Evolutionary conservation across 176 grass and related monocot genomes (phyloP), one percentile per base, ranked within the genome.

Genomic region (Rhipidocladum racemiflorum): DNA sequence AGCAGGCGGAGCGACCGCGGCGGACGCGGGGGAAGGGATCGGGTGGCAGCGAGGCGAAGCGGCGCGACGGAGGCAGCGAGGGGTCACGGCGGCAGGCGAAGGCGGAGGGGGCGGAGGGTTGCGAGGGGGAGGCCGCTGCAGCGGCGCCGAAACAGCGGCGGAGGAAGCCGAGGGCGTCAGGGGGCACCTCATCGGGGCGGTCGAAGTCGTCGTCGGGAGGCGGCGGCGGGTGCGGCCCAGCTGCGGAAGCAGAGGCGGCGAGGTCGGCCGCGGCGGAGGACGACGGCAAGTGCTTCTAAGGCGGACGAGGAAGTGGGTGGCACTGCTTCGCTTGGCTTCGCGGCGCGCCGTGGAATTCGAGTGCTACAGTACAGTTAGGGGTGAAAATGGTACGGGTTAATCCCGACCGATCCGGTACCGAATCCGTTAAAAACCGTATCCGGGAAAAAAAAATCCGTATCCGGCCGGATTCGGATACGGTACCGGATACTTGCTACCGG

Each of bases 101-200:
- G 64, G 28, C 78, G 59, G 83, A 64, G 21, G 44, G 9, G 35
- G 55, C 70, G 36, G 88, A 90, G 66, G 74, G 74, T 6, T 29
- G 72, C 23, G 88, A 90, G n/a, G 79, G 78, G 67, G 88, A 83
- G 15, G 60, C 64, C 21, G 69, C 68, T 1, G 68, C 71, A 9
- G 61, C 81, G 27, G 78, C 56, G 56, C 17, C 72, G 73, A 90
- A 86, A 74, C 83, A 83, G 74, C 59, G 83, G 66, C 83, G 88
- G 79, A 90, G 88, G 88, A 90, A 86, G 73, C 40, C 78, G 3
- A 85, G 48, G 76, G 75, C 72, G 24, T 54, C 83, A 8, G 84
- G 75, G 13, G 65, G 65, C 80, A 65, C 75, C 74, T 74, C 83
- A 67, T 77, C 84, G 43, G 85, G 50, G 24, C 80, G 61, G 69